A percentile compares a stretch with the other conserved stretches of the same genome.
phyloP scores from a whole-genome alignment of 164 flowering plant genomes.

The Paratinospora sagittata region DNA sequence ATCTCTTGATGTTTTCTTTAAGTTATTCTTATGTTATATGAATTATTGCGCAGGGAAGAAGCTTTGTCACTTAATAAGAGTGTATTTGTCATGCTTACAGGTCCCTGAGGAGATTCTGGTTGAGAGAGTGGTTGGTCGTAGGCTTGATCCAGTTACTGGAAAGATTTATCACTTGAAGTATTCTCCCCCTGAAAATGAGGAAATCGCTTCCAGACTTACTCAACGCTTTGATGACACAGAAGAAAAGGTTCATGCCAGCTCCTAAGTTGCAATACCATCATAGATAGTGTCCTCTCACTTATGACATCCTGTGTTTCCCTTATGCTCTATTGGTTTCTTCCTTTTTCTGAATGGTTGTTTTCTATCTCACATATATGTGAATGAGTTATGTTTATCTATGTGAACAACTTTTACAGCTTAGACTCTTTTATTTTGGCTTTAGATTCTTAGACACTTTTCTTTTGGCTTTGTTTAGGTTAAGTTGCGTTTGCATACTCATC shows the following conservation, averaged over 20 bases:
- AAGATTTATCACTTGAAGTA: constrained; percentile 89
- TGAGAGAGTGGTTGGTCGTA: constrained; percentile 93
- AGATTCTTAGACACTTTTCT: not conserved
- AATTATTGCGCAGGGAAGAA: not conserved
- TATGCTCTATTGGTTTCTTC: not conserved
- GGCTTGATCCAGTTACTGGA: constrained; percentile 96
- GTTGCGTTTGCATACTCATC: constrained; percentile 73
- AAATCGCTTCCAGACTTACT: constrained; percentile 85
- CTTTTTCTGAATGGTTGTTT: no score
- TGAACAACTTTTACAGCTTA: no score
- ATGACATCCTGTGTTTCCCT: not conserved
- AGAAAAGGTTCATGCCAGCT: constrained; percentile 52
- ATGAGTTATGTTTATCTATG: no score
- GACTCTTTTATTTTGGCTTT: no score
- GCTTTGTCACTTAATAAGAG: not conserved
- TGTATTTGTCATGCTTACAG: constrained; percentile 29
- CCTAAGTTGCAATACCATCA: not conserved
- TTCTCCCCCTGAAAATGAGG: constrained; percentile 92
- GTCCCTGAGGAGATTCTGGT: constrained; percentile 90
- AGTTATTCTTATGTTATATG: not conserved
- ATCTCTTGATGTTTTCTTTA: not conserved
- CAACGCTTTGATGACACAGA: constrained; percentile 98
- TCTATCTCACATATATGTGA: no score
- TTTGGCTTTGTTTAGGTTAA: constrained; percentile 54
- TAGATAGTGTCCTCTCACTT: constrained; percentile 2